Evolutionary conservation across 2,329 filamentous ascomycete genomes (phyloP).

Genomic region (Coniella vitis): DNA sequence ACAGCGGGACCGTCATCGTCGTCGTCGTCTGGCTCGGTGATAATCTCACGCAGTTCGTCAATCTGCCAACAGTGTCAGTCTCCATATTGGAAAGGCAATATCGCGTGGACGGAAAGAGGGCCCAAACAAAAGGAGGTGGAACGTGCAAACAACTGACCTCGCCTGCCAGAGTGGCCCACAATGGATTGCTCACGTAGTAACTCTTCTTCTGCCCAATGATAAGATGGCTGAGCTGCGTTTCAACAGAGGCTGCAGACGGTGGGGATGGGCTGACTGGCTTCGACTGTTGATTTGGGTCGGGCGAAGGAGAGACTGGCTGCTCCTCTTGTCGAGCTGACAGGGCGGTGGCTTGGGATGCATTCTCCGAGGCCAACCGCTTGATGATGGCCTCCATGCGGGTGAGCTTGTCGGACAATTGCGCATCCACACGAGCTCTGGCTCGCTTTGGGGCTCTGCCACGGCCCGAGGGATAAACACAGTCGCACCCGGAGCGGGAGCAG

Average conservation of each 20-base stretch:
- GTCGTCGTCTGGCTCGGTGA: conserved; percentile 9
- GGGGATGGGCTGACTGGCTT: neutral
- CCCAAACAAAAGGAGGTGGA: too few relatives aligned
- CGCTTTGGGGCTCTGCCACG: conserved; percentile 18
- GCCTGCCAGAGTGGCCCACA: conserved; percentile 14
- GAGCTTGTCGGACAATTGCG: conserved; percentile 12
- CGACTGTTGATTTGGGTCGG: too few relatives aligned
- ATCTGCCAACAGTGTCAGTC: conserved; percentile 5
- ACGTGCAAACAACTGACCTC: conserved; percentile 1
- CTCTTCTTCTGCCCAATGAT: conserved; percentile 14
- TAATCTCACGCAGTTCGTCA: conserved; percentile 15
- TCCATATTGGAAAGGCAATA: neutral
- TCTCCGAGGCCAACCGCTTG: conserved; percentile 5
- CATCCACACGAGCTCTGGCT: conserved; percentile 5
- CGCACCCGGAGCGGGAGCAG: conserved; percentile 7
- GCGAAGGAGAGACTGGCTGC: neutral
- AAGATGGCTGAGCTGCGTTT: conserved; percentile 11
- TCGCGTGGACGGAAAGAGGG: too few relatives aligned
- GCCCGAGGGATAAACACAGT: conserved; percentile 14
- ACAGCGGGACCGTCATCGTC: conserved; percentile 2
- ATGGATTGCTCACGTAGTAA: conserved; percentile 17
- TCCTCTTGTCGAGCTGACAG: neutral
- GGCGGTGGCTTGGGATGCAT: neutral
- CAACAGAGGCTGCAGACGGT: neutral
- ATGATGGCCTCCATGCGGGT: conserved; percentile 11